Conservation (phyloP, 2,329 filamentous ascomycete genomes). For the Diplodia sapinea region DNA sequence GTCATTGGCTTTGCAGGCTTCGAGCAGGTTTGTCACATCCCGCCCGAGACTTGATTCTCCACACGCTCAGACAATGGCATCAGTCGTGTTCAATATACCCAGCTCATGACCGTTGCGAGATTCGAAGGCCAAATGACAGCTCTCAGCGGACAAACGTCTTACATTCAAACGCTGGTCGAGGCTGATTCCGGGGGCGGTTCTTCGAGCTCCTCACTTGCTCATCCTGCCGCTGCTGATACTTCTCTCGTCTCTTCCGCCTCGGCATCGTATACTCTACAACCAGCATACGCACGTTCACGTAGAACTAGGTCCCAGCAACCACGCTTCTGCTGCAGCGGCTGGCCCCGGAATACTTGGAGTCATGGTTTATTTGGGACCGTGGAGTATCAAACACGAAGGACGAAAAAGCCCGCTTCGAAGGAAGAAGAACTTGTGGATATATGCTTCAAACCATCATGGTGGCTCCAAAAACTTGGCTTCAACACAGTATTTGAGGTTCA, state of each 20-base stretch:
- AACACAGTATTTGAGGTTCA: not conserved
- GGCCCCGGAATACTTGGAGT: not conserved
- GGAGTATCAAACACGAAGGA: not conserved
- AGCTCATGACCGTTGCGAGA: not conserved
- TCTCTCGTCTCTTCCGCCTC: too few species aligned
- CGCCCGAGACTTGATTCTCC: rapidly evolving
- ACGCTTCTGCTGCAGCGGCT: not conserved
- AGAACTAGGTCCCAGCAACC: not conserved
- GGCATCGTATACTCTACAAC: not conserved
- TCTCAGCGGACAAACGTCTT: not conserved
- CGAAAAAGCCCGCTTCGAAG: not conserved
- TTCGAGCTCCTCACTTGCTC: not conserved
- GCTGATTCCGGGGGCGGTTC: too few species aligned
- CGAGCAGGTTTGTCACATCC: not conserved
- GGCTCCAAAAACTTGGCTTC: slow-evolving; percentile 3
- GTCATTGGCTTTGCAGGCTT: not conserved
- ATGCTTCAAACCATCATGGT: not conserved
- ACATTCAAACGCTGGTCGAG: not conserved
- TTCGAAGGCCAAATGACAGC: not conserved
- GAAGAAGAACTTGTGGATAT: not conserved
- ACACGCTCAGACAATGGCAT: not conserved
- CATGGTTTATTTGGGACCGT: not conserved
- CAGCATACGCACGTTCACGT: not conserved
- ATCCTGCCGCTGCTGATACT: not conserved
- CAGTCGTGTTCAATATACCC: not conserved